Percentiles rank a stretch among this genome's conserved stretches.
phyloP scores from a whole-genome alignment of 148 eudicot genomes.

The Rhododendron kiyosumense region DNA sequence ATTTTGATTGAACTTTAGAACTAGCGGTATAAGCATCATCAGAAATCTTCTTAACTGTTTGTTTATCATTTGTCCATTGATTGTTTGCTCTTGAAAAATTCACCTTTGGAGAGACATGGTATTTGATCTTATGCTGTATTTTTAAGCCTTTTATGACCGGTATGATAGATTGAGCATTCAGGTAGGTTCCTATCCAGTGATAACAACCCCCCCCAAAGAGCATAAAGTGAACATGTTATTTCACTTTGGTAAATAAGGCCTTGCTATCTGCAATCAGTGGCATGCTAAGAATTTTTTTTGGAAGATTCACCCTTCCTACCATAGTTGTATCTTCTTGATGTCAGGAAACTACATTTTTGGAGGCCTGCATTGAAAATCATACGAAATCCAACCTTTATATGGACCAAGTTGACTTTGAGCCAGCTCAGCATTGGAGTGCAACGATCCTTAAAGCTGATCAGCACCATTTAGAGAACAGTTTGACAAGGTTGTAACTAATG shows the following conservation, averaged over 20 bases:
- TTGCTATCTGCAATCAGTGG: neutral
- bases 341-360: conserved; percentile 86
- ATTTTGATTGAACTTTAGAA: neutral
- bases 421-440: conserved; percentile 85
- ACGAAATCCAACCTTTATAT: conserved; percentile 86
- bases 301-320: conserved; percentile 6
- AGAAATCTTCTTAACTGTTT: neutral
- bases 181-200: neutral
- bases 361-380: conserved; percentile 95
- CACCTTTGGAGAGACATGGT: neutral
- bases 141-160: neutral
- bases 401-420: conserved; percentile 99
- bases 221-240: neutral
- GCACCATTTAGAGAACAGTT: conserved; percentile 39
- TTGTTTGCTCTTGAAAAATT: conserved; percentile 4
- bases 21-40: neutral
- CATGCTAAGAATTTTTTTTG: neutral
- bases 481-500: conserved; percentile 39
- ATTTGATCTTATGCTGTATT: neutral
- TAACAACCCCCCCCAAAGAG: neutral
- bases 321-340: conserved; percentile 4
- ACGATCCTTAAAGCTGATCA: conserved; percentile 59
- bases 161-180: conserved; percentile 2
- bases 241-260: neutral
- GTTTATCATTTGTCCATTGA: neutral